These are phyloP conservation scores for Psilocybe sp. DNA, from an alignment of 768 basidiomycete genomes.

Conservation along the genomic window DNA sequence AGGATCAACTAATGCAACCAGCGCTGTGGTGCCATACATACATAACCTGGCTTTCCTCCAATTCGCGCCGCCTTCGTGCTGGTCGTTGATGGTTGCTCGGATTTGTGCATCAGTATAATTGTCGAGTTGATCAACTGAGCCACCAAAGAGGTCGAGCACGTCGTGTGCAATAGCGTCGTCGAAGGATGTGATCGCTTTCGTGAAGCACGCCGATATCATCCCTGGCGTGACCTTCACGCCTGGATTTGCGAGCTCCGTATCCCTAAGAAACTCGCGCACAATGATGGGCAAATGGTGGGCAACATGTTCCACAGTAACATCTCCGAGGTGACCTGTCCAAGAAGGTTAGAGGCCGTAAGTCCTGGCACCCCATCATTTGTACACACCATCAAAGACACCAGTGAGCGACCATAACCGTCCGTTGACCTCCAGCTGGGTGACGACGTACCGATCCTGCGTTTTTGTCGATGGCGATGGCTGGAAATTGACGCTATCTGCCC, in stretches of 20 bases:
- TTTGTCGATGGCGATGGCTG: constrained; percentile 53
- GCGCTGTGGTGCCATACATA: constrained; percentile 79
- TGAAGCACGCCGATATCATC: constrained; percentile 53
- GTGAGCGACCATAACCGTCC: constrained; percentile 63
- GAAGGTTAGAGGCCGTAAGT: constrained; percentile 5
- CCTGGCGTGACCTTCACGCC: constrained; percentile 40
- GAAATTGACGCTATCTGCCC: constrained; percentile 62
- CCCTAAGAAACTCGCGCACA: constrained; percentile 54
- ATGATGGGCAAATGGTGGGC: constrained; percentile 68
- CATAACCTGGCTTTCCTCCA: constrained; percentile 65
- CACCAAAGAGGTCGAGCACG: constrained; percentile 60
- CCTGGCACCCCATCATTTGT: not conserved
- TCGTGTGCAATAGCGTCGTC: constrained; percentile 69
- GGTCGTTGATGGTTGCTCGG: constrained; percentile 61
- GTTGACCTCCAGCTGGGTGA: constrained; percentile 52
- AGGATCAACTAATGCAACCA: constrained; percentile 72
- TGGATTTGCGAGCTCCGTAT: constrained; percentile 37
- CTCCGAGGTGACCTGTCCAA: constrained; percentile 59
- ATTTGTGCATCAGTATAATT: constrained; percentile 56
- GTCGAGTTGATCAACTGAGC: constrained; percentile 43
- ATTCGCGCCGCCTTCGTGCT: constrained; percentile 52
- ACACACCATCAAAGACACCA: constrained; percentile 68
- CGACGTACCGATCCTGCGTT: constrained; percentile 65
- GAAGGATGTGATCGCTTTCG: constrained; percentile 56
- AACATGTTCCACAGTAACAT: constrained; percentile 68